Base-by-base conservation (phyloP, 441 rosid genomes). In the Gossypium laxum region DNA sequence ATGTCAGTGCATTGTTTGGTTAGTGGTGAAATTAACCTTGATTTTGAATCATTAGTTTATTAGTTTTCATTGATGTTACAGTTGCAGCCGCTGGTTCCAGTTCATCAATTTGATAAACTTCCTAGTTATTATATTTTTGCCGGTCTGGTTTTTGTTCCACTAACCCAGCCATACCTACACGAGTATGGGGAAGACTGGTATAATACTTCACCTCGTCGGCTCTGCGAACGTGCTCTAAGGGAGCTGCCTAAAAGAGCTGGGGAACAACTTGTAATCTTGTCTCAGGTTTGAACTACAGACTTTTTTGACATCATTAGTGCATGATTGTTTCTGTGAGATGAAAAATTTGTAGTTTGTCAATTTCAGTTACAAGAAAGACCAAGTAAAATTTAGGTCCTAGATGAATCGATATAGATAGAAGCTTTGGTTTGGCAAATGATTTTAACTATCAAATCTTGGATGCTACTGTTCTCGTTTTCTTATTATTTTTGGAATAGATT, bases 101-200 rank as follows among this genome's bases (percentile, higher is more conserved):
- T 90, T 74, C 91, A 85, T 78, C 94, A 89, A 59, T 89, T 86
- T 65, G 93, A 90, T 72, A 79, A 83, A 80, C 88, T 87, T 74
- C 92, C 96, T 11, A 89, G 96, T 80, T 92, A 88, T 77, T 91
- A 85, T 78, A 90, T 92, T 19, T 92, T 88, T 79, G 91, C 93
- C 17, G 96, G 96, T 51, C 80, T 90, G 70, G 91, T 88, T 65
- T 90, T 90, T 76, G 72, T 88, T 65, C 93, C 96, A 32, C 91
- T 89, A 67, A 82, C 88, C 70, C 96, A 88, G 76, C 92, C 95
- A 12, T 90, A 84, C 77, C 95, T 92, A 76, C 92, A 90, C 5
- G 93, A 88, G 69, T 85, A 88, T 79, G 96, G 96, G 73, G 98
- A 92, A 65, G 96, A 92, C 76, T 92, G 96, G 96, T 90, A 88